These are phyloP conservation scores for Talaromyces funiculosus DNA, from an alignment of 2,329 filamentous ascomycete species.

Conservation along the genomic window DNA sequence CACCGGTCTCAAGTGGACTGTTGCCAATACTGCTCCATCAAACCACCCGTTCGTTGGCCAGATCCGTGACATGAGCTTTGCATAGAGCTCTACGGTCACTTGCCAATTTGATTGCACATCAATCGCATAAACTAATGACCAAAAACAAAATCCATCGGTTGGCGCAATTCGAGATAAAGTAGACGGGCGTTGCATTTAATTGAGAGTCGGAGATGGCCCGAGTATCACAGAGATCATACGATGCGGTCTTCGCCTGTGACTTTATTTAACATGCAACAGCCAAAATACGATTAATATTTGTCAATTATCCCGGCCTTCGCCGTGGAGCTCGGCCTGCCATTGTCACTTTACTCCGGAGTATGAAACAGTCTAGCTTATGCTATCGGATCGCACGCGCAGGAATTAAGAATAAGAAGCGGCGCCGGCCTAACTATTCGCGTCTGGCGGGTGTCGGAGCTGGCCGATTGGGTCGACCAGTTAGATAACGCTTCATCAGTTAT, in stretches of 20 bases:
- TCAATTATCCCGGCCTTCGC: background rate
- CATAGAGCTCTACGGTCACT: background rate
- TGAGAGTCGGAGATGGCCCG: background rate
- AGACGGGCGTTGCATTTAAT: background rate
- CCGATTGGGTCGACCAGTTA: slow-evolving; percentile 21
- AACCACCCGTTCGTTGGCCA: background rate
- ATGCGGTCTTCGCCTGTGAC: background rate
- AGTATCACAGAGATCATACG: background rate
- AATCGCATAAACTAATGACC: background rate
- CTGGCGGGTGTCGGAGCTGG: slow-evolving; percentile 34
- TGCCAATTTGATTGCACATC: background rate
- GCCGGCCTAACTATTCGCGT: slow-evolving; percentile 18
- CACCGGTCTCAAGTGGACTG: background rate
- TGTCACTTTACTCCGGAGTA: background rate
- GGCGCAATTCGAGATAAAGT: background rate
- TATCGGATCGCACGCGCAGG: background rate
- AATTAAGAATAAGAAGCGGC: slow-evolving; percentile 4
- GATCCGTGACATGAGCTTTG: background rate
- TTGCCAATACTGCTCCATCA: background rate
- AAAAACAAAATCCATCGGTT: background rate
- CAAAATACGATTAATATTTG: background rate
- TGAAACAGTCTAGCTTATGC: background rate
- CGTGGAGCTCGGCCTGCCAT: background rate
- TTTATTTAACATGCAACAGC: background rate
- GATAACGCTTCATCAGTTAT: background rate